Percentiles rank a stretch among this genome's conserved stretches.
Evolutionary conservation across 306 rosid species (phyloP).

Genomic region (Lupinus albus): DNA sequence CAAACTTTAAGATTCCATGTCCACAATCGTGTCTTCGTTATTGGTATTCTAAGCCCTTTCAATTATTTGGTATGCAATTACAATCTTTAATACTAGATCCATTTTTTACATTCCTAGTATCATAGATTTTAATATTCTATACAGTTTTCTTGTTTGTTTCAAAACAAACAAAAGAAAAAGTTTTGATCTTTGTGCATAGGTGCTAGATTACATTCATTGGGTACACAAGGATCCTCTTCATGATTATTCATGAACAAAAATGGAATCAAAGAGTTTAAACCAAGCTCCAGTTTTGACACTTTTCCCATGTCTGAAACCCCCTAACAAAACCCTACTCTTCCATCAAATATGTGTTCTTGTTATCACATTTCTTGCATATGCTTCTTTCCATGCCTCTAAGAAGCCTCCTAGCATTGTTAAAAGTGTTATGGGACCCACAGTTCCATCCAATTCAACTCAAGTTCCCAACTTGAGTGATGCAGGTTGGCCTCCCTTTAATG

Average conservation of each 20-base stretch:
- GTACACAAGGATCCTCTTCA: slow-evolving; percentile 1
- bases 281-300: slow-evolving; percentile 64
- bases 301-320: slow-evolving; percentile 69
- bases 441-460: slow-evolving; percentile 49
- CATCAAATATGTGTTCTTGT: slow-evolving; percentile 63
- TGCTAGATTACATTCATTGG: slow-evolving; percentile 22
- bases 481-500: slow-evolving; percentile 88
- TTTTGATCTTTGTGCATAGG: slow-evolving; percentile 6
- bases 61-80: slow-evolving; percentile 6
- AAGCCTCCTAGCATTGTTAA: slow-evolving; percentile 93
- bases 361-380: slow-evolving; percentile 74
- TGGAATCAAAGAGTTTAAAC: slow-evolving; percentile 54
- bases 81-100: slow-evolving; percentile 34
- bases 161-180: background rate
- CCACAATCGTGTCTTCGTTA: background rate
- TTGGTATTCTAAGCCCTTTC: background rate
- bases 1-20: slow-evolving; percentile 1
- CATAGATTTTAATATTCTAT: slow-evolving; percentile 13
- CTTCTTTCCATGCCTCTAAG: slow-evolving; percentile 88
- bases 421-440: slow-evolving; percentile 81
- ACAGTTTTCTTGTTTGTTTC: background rate
- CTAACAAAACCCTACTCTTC: slow-evolving; percentile 69
- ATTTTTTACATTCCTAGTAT: slow-evolving; percentile 30
- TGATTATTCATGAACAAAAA: slow-evolving; percentile 36
- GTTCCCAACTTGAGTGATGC: slow-evolving; percentile 40